phyloP scores from a whole-genome alignment of 208 protist genomes.

The Leishmania mexicana region DNA sequence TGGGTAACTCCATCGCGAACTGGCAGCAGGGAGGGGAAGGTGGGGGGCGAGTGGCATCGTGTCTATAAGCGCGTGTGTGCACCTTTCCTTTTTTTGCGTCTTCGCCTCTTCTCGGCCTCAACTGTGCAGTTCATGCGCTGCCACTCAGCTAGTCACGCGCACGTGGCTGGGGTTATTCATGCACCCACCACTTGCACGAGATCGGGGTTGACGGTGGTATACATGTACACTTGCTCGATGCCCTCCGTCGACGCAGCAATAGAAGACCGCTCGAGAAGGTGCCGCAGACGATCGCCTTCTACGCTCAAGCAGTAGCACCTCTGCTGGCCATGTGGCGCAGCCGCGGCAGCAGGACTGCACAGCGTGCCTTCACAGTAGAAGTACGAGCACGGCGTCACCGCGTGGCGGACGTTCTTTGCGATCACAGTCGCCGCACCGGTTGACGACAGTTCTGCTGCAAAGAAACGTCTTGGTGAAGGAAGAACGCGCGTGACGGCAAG shows the following conservation, averaged over 20 bases:
- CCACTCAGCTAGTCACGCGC: not conserved
- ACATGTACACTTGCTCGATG: slow-evolving; percentile 3
- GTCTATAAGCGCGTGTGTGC: slow-evolving; percentile 1
- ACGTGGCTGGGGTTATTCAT: not conserved
- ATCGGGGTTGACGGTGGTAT: slow-evolving; percentile 5
- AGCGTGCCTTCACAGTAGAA: slow-evolving; percentile 6
- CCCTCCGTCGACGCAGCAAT: not conserved
- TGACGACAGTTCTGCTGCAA: not conserved
- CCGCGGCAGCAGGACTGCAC: not conserved
- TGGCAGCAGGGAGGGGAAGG: not conserved
- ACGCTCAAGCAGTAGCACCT: slow-evolving; percentile 6
- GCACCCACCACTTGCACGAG: slow-evolving; percentile 2
- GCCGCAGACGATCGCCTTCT: slow-evolving; percentile 1
- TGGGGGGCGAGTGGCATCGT: not conserved
- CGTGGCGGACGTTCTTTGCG: not conserved
- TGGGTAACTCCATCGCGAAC: not conserved
- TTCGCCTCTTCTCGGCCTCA: not conserved
- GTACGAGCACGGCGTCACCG: not conserved
- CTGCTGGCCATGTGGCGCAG: not conserved
- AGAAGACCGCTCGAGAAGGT: slow-evolving; percentile 5
- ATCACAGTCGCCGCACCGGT: not conserved
- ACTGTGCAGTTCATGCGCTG: not conserved
- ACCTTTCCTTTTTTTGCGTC: not conserved
- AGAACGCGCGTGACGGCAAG: slow-evolving; percentile 1
- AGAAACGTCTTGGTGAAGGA: not conserved